Evolutionary conservation across 176 grass and related monocot species (phyloP).

Genomic region (Carex parvula): DNA sequence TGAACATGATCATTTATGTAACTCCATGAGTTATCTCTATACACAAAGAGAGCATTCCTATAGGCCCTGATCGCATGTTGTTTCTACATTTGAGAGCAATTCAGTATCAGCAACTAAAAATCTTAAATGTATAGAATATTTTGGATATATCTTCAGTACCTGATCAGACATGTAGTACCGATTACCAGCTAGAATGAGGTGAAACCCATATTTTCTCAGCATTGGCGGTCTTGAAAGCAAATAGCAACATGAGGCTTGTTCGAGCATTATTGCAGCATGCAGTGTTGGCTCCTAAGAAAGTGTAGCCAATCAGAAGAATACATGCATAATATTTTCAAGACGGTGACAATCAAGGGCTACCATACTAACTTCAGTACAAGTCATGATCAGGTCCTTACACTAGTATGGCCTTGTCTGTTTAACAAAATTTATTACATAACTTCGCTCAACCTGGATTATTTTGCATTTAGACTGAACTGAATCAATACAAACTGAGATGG

Average conservation of each 20-base stretch:
- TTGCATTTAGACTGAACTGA: background rate
- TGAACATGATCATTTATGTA: constrained; percentile 98
- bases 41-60: constrained; percentile 88
- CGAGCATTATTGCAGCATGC: constrained; percentile 90
- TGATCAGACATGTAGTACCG: constrained; percentile 82
- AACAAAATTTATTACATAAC: background rate
- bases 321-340: constrained; percentile 1
- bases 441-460: background rate
- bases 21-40: constrained; percentile 91
- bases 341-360: background rate
- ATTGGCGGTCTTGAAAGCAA: constrained; percentile 80
- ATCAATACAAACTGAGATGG: background rate
- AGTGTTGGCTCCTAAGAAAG: constrained; percentile 74
- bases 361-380: background rate
- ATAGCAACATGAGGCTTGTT: constrained; percentile 88
- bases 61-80: constrained; percentile 88
- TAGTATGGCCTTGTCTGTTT: background rate
- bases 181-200: constrained; percentile 95
- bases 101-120: constrained; percentile 3
- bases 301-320: constrained; percentile 31
- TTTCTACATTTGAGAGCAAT: constrained; percentile 53
- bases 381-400: background rate
- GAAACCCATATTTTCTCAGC: constrained; percentile 96
- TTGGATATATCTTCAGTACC: constrained; percentile 43
- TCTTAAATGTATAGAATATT: background rate